phyloP scores from a whole-genome alignment of 2,329 filamentous ascomycete genomes.

The Alternaria sp. region DNA sequence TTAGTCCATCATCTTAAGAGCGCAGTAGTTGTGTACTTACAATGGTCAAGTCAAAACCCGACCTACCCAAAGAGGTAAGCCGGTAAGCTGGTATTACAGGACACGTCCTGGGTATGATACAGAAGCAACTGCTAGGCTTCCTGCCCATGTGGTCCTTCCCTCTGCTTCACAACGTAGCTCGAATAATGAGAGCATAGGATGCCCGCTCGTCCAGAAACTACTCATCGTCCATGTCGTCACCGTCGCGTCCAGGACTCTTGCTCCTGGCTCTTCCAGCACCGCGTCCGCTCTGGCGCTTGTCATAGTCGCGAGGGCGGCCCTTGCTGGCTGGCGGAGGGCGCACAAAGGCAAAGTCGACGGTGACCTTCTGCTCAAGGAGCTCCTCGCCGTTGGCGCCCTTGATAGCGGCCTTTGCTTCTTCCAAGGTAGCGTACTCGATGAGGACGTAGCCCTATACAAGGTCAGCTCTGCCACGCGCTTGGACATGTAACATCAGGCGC shows the following conservation, averaged over 20 bases:
- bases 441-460: constrained; percentile 75
- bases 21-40: constrained; percentile 19
- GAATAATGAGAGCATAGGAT: not conserved
- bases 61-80: constrained; percentile 22
- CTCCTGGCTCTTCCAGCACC: constrained; percentile 51
- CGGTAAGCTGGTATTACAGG: constrained; percentile 24
- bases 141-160: not conserved
- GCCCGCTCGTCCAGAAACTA: not conserved
- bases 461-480: constrained; percentile 9
- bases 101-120: not conserved
- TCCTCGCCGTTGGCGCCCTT: constrained; percentile 80
- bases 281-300: constrained; percentile 42
- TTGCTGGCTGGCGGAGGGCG: constrained; percentile 71
- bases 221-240: constrained; percentile 43
- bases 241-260: constrained; percentile 54
- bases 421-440: constrained; percentile 82
- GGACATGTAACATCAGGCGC: not conserved
- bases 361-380: constrained; percentile 80
- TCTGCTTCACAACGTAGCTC: not conserved
- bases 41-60: constrained; percentile 19
- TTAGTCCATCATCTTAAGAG: constrained; percentile 6
- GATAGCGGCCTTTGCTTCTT: constrained; percentile 82
- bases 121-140: not conserved
- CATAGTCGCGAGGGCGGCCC: constrained; percentile 47
- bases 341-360: constrained; percentile 86